Conservation (phyloP, 768 basidiomycete genomes). For the Inosperma sp. region DNA sequence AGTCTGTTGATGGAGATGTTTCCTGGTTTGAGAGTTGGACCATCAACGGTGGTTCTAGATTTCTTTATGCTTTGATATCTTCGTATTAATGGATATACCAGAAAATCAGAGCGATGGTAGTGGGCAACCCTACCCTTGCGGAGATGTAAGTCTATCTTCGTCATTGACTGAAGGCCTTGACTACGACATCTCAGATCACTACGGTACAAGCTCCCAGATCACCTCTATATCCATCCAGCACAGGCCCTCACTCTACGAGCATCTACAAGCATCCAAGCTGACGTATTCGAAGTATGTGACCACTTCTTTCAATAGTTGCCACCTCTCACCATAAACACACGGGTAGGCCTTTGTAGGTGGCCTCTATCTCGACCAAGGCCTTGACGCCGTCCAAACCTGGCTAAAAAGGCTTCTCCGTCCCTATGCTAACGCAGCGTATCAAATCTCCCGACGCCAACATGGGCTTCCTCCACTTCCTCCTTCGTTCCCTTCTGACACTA, state of each 20-base stretch:
- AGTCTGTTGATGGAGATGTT: slow-evolving; percentile 56
- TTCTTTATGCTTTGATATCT: background rate
- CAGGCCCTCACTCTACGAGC: slow-evolving; percentile 68
- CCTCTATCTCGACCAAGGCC: slow-evolving; percentile 64
- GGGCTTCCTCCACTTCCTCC: slow-evolving; percentile 49
- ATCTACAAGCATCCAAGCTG: slow-evolving; percentile 70
- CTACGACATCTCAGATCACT: slow-evolving; percentile 58
- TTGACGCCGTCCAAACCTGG: slow-evolving; percentile 54
- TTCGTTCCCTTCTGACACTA: slow-evolving; percentile 16
- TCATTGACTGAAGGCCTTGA: slow-evolving; percentile 7
- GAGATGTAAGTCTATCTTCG: slow-evolving; percentile 45
- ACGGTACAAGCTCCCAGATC: slow-evolving; percentile 58
- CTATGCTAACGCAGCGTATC: slow-evolving; percentile 59
- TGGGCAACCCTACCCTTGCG: slow-evolving; percentile 70
- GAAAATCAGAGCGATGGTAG: slow-evolving; percentile 77
- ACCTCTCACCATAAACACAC: background rate
- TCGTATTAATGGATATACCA: slow-evolving; percentile 26
- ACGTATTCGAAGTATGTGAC: slow-evolving; percentile 68
- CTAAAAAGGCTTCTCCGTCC: slow-evolving; percentile 58
- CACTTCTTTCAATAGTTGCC: slow-evolving; percentile 1
- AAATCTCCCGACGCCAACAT: slow-evolving; percentile 59
- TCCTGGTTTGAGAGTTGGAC: slow-evolving; percentile 71
- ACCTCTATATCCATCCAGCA: slow-evolving; percentile 61
- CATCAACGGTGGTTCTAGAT: slow-evolving; percentile 56
- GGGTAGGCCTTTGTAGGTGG: slow-evolving; percentile 75